Base-by-base conservation (phyloP, 2,329 filamentous ascomycete species). In the Xylariales sp. region DNA sequence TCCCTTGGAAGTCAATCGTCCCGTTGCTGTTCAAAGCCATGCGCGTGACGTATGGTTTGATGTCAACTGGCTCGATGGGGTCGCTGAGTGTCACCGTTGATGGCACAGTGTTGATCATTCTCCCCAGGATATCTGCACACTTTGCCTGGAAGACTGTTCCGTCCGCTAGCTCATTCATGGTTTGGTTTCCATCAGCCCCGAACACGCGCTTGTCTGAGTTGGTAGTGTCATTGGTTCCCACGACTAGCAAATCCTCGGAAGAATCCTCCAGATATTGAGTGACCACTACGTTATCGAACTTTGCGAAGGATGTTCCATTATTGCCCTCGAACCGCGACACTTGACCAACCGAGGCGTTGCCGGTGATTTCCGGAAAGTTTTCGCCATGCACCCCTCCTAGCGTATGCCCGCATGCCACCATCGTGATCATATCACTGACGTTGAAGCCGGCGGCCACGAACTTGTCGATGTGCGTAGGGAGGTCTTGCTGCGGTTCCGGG, bases 201-300 rank as follows among this genome's bases (percentile, higher is more conserved):
- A 69, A 75, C 16, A 74, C 62, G 3, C 59, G 58, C 40, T 54
- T 56, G 45, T 75, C 71, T 0, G 70, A 71, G 46, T 55, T 59
- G 5, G 56, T 51, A 1, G 62, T 64, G 3, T 57, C 51, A 42
- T 70, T 66, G 27, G 59, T 52, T 2, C 58, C 59, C 31, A 65
- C 58, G 1, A 68, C 61, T 16, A 75, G 54, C 2, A 69, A 65
- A 49, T 74, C 65, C 21, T 58, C 60, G 15, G 66, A 65, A 0
- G 58, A 62, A 4, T 63, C 64, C 14, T 57, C 56, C 7, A 74
- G 37, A 35, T 68, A 74, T 42, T 72, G 66, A 1, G 60, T 60
- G 4, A 65, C 68, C 33, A 73, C 57, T 1, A 52, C 59, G 27
- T 67, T 68, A 40, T 74, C 69, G 34, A 73, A 72, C 3, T 50